Evolutionary conservation across 805 yeast species (phyloP).

Genomic region (Yarrowia sp.): DNA sequence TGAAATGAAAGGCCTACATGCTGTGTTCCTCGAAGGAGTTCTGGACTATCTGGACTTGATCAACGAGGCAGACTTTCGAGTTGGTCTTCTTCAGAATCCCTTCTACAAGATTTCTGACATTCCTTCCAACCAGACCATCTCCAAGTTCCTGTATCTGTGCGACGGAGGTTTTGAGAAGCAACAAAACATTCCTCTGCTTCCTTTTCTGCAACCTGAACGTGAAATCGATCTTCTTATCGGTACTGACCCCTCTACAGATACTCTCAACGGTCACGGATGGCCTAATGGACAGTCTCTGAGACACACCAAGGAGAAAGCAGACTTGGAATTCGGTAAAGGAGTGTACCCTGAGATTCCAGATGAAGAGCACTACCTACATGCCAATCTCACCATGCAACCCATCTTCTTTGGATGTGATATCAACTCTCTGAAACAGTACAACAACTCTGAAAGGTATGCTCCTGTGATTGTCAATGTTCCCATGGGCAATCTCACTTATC

Average conservation of each 20-base stretch:
- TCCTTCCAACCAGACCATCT: constrained; percentile 11
- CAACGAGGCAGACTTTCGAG: constrained; percentile 2
- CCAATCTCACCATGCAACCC: constrained; percentile 71
- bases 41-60: not conserved
- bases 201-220: constrained; percentile 60
- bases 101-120: constrained; percentile 2
- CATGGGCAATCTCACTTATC: constrained; percentile 58
- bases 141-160: constrained; percentile 50
- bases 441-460: not conserved
- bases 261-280: constrained; percentile 8
- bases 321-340: constrained; percentile 65
- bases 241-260: constrained; percentile 9
- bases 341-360: constrained; percentile 85
- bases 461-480: constrained; percentile 25
- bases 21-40: not conserved
- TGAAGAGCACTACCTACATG: constrained; percentile 60
- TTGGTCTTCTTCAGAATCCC: not conserved
- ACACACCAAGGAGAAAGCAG: constrained; percentile 42
- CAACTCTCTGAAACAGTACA: constrained; percentile 6
- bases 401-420: constrained; percentile 85
- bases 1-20: constrained; percentile 6
- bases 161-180: constrained; percentile 74
- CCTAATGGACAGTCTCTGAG: constrained; percentile 17
- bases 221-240: constrained; percentile 7
- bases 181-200: constrained; percentile 67